Evolutionary conservation across 2,329 filamentous ascomycete species (phyloP).

Genomic region (Akanthomyces dipterigenus): DNA sequence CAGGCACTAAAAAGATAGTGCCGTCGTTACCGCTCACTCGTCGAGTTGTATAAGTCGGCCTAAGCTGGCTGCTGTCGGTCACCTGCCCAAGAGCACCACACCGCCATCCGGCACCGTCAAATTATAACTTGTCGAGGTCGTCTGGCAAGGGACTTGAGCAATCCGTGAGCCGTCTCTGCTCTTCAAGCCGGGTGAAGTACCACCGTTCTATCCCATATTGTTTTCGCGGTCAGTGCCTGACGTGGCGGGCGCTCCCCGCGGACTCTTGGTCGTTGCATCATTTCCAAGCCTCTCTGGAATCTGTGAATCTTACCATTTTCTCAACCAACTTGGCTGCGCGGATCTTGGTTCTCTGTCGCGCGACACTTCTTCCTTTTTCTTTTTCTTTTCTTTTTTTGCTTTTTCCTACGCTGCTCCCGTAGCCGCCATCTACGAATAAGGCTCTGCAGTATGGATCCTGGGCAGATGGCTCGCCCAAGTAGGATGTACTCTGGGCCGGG

Average conservation of each 20-base stretch:
- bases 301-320: not conserved
- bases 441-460: conserved; percentile 9
- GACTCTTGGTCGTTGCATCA: conserved; percentile 6
- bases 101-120: conserved; percentile 11
- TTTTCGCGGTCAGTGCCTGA: conserved; percentile 7
- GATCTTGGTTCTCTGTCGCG: not conserved
- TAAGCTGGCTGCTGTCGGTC: conserved; percentile 11
- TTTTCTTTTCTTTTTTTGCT: conserved; percentile 1
- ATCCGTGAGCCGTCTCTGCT: conserved; percentile 1
- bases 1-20: conserved; percentile 13
- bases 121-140: conserved; percentile 8
- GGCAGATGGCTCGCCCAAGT: conserved; percentile 11
- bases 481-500: conserved; percentile 10
- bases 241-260: conserved; percentile 9
- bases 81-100: conserved; percentile 11
- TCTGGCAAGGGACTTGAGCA: not conserved
- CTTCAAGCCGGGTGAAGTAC: not conserved
- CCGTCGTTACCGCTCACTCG: conserved; percentile 9
- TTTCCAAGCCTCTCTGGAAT: not conserved
- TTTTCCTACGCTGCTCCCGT: not conserved
- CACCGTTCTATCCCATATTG: not conserved
- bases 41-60: conserved; percentile 12
- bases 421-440: not conserved
- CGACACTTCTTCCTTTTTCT: not conserved
- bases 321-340: not conserved